These are phyloP conservation scores for Alliaria petiolata DNA, from an alignment of 345 rosid genomes.

Conservation along the genomic window DNA sequence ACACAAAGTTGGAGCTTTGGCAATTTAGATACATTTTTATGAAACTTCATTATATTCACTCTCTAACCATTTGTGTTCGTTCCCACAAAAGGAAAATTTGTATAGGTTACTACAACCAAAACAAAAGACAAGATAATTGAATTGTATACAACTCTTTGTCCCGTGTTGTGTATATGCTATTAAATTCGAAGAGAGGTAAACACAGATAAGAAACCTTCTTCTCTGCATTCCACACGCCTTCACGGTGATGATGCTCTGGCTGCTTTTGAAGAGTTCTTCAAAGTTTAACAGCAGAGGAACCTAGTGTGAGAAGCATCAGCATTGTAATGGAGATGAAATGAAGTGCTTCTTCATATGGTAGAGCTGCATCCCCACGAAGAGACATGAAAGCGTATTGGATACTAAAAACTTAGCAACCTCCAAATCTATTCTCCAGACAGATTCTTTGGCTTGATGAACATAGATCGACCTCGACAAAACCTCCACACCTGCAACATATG, in stretches of 20 bases:
- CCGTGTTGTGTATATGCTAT: no score
- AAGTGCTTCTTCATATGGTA: slow-evolving; percentile 64
- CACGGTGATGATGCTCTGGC: slow-evolving; percentile 25
- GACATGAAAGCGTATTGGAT: slow-evolving; percentile 70
- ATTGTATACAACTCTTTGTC: slow-evolving; percentile 33
- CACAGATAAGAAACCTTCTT: slow-evolving; percentile 51
- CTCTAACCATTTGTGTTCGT: slow-evolving; percentile 4
- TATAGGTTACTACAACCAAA: neutral
- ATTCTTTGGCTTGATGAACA: slow-evolving; percentile 55
- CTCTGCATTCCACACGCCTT: slow-evolving; percentile 57
- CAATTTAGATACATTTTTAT: neutral
- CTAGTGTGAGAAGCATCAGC: slow-evolving; percentile 60
- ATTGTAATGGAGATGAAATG: slow-evolving; percentile 65
- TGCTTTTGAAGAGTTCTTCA: slow-evolving; percentile 56
- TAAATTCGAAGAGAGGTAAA: slow-evolving; percentile 61
- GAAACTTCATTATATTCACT: slow-evolving; percentile 13
- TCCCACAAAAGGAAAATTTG: neutral
- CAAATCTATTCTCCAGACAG: slow-evolving; percentile 86
- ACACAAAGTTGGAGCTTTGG: neutral
- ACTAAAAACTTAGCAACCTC: slow-evolving; percentile 75
- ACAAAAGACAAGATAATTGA: slow-evolving; percentile 10
- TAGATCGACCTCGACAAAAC: slow-evolving; percentile 57
- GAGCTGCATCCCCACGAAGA: slow-evolving; percentile 69
- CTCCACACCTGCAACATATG: slow-evolving; percentile 53
- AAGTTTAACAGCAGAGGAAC: slow-evolving; percentile 74